These are phyloP conservation scores for Phalaenopsis equestris DNA, from an alignment of 106 monocot species.

Conservation along the genomic window DNA sequence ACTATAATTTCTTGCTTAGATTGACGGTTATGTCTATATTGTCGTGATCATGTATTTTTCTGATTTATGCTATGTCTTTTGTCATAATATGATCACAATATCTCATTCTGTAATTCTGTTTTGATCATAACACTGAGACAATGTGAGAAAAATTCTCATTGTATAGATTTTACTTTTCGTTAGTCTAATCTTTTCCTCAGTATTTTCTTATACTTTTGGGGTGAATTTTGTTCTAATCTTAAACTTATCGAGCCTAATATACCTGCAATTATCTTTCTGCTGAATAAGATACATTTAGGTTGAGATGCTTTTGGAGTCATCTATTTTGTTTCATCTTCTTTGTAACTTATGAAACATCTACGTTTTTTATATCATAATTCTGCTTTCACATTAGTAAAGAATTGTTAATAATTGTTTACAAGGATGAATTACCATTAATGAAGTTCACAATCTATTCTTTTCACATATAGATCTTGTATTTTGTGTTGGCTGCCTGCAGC, in stretches of 20 bases:
- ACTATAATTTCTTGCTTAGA: no score
- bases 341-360: background rate
- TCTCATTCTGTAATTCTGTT: background rate
- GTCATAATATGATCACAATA: background rate
- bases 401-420: background rate
- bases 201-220: background rate
- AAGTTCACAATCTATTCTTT: background rate
- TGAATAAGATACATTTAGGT: background rate
- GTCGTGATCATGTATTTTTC: no score
- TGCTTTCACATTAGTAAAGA: background rate
- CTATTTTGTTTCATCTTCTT: slow-evolving; percentile 3
- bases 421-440: background rate
- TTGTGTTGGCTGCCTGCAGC: slow-evolving; percentile 29
- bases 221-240: background rate
- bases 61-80: no score
- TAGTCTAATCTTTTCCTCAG: background rate
- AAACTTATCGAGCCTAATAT: background rate
- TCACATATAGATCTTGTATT: background rate
- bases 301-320: background rate
- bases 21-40: no score
- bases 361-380: background rate
- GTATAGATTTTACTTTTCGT: background rate
- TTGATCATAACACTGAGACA: background rate
- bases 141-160: background rate
- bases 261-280: background rate